Percentiles rank a stretch among this genome's conserved stretches.
These are phyloP conservation scores for Candida michaelii DNA, from an alignment of 805 yeast genomes.

Conservation along the genomic window DNA sequence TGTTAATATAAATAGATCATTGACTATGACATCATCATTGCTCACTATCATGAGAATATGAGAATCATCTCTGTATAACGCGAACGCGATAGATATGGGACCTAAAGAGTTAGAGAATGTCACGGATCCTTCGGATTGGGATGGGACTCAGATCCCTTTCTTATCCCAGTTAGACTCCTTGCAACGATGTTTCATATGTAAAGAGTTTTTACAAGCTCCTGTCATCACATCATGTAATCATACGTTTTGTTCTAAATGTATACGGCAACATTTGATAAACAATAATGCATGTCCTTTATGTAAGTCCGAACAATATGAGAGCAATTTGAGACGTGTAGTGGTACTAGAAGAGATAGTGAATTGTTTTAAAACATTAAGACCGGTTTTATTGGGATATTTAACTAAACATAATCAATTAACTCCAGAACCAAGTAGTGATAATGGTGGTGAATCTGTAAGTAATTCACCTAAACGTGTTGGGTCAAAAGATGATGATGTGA, in stretches of 20 bases:
- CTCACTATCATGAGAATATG: not conserved
- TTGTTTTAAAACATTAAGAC: slow-evolving; percentile 44
- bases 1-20: not conserved
- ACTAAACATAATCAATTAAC: not conserved
- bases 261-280: slow-evolving; percentile 64
- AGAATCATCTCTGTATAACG: not conserved
- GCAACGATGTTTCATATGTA: slow-evolving; percentile 83
- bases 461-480: not conserved
- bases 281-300: slow-evolving; percentile 77
- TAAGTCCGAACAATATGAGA: slow-evolving; percentile 65
- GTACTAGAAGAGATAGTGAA: slow-evolving; percentile 69
- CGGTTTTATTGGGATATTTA: slow-evolving; percentile 1
- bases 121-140: slow-evolving; percentile 77
- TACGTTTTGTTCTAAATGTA: slow-evolving; percentile 85
- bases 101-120: slow-evolving; percentile 5
- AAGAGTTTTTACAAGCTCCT: slow-evolving; percentile 77
- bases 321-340: slow-evolving; percentile 64
- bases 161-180: slow-evolving; percentile 65
- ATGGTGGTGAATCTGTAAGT: not conserved
- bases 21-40: not conserved
- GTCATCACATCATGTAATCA: slow-evolving; percentile 84
- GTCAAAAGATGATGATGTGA: slow-evolving; percentile 3
- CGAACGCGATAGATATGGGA: slow-evolving; percentile 2
- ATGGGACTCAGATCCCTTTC: slow-evolving; percentile 50
- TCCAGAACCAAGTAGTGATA: not conserved